Percentiles rank a stretch among this genome's conserved stretches.
Evolutionary conservation across 768 basidiomycete genomes (phyloP).

Genomic region (Suillus cothurnatus): DNA sequence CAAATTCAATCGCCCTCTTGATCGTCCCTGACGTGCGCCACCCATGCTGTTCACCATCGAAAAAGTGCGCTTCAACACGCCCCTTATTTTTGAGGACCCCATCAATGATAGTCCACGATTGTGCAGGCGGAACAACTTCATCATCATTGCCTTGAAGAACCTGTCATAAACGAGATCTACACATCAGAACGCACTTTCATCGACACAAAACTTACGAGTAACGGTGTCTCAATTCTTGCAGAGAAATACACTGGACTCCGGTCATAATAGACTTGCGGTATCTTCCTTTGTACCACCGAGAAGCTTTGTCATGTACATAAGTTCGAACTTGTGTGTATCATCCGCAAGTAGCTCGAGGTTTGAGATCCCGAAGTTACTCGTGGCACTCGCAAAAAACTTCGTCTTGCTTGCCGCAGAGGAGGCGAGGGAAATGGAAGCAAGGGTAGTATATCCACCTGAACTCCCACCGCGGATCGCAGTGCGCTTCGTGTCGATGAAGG

Average conservation of each 20-base stretch:
- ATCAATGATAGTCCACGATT: slow-evolving; percentile 38
- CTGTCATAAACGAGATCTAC: slow-evolving; percentile 36
- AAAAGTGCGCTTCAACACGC: slow-evolving; percentile 39
- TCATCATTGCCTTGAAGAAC: slow-evolving; percentile 71
- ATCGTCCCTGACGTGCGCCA: slow-evolving; percentile 39
- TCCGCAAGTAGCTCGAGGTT: slow-evolving; percentile 58
- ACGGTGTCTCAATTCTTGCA: slow-evolving; percentile 58
- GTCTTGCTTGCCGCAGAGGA: slow-evolving; percentile 61
- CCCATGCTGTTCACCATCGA: slow-evolving; percentile 48
- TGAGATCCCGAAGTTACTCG: slow-evolving; percentile 68
- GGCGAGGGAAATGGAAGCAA: slow-evolving; percentile 46
- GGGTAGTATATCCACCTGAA: slow-evolving; percentile 72
- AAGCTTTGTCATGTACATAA: slow-evolving; percentile 57
- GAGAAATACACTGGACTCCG: slow-evolving; percentile 68
- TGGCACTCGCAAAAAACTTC: slow-evolving; percentile 61
- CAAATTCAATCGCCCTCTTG: slow-evolving; percentile 35
- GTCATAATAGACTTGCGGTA: slow-evolving; percentile 59
- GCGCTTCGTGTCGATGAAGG: slow-evolving; percentile 64
- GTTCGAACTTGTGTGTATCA: slow-evolving; percentile 76
- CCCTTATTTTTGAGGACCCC: not conserved
- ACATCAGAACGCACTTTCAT: slow-evolving; percentile 34
- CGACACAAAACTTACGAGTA: slow-evolving; percentile 49
- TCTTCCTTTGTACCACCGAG: slow-evolving; percentile 55
- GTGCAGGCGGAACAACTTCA: slow-evolving; percentile 65
- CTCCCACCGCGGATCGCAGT: slow-evolving; percentile 72